phyloP scores from a whole-genome alignment of 768 basidiomycete species.

The Leccinum sublutescens region DNA sequence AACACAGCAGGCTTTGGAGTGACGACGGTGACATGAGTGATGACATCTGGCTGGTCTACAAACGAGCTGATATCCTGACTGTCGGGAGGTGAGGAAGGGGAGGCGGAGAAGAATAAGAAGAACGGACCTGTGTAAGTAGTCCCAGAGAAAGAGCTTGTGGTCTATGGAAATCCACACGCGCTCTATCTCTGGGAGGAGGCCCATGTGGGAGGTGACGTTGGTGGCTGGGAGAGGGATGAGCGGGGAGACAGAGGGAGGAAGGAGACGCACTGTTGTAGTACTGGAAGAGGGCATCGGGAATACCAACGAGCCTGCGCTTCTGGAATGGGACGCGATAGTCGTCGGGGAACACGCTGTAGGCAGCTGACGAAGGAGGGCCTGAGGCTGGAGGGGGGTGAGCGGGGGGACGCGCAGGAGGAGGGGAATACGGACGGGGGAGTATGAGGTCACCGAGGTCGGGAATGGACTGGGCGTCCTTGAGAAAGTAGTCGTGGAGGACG shows the following conservation, averaged over 20 bases:
- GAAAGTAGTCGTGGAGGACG: constrained; percentile 64
- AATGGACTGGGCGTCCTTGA: constrained; percentile 70
- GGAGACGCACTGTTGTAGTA: constrained; percentile 65
- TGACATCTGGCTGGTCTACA: constrained; percentile 86
- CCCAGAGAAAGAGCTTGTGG: constrained; percentile 94
- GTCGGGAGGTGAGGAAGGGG: constrained; percentile 9
- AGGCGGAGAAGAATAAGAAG: constrained; percentile 9
- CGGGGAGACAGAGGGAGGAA: neutral
- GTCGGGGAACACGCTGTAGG: constrained; percentile 75
- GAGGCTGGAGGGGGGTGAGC: constrained; percentile 44
- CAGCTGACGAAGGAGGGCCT: constrained; percentile 66
- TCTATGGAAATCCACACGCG: constrained; percentile 95
- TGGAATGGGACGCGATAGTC: constrained; percentile 79
- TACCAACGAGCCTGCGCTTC: constrained; percentile 71
- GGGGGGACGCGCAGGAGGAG: neutral
- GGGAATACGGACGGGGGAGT: constrained; percentile 50
- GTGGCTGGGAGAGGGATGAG: constrained; percentile 44
- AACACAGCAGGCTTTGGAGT: constrained; percentile 84
- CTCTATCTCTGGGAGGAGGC: constrained; percentile 89
- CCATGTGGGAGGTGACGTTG: constrained; percentile 79
- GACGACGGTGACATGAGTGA: constrained; percentile 85
- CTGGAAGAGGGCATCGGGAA: constrained; percentile 75
- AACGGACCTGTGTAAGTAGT: constrained; percentile 88
- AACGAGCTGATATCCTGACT: constrained; percentile 93
- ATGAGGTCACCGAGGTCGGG: constrained; percentile 75